A percentile compares a stretch with the other conserved stretches of the same genome.
phyloP scores from a whole-genome alignment of 1,284 basidiomycete species.

The Rhodotorula sp. region DNA sequence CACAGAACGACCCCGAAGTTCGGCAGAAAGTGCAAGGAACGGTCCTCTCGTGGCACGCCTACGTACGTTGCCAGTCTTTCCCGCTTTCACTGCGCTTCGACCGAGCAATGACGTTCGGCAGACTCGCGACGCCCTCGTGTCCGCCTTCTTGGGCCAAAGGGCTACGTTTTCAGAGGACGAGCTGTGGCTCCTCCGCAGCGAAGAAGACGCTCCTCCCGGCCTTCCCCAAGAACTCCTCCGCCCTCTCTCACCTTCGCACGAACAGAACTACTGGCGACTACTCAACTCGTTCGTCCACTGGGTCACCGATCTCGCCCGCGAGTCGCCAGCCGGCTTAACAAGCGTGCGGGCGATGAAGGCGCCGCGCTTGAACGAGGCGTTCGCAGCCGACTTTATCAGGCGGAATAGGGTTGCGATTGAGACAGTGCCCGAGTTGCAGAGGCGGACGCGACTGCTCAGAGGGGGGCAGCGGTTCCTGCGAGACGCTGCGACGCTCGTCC shows the following conservation, averaged over 20 bases:
- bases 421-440: background rate
- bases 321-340: background rate
- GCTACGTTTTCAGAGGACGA: slow-evolving; percentile 14
- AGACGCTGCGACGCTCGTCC: slow-evolving; percentile 4
- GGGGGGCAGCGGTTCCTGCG: background rate
- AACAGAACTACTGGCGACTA: slow-evolving; percentile 1
- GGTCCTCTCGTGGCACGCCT: slow-evolving; percentile 1
- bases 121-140: slow-evolving; percentile 8
- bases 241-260: background rate
- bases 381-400: background rate
- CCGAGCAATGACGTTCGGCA: background rate
- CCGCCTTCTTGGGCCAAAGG: background rate
- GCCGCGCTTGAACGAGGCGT: background rate
- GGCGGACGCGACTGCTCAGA: background rate
- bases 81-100: background rate
- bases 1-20: background rate
- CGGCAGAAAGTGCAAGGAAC: background rate
- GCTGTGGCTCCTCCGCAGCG: slow-evolving; percentile 12
- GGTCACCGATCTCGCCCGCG: background rate
- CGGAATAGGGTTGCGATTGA: background rate
- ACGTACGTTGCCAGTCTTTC: background rate
- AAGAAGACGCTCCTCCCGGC: slow-evolving; percentile 1
- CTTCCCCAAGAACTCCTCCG: background rate
- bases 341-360: background rate
- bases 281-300: slow-evolving; percentile 2